A percentile compares a stretch with the other conserved stretches of the same genome.
Conservation (phyloP, 75 land plant species). For the Isoetes taiwanensis region DNA sequence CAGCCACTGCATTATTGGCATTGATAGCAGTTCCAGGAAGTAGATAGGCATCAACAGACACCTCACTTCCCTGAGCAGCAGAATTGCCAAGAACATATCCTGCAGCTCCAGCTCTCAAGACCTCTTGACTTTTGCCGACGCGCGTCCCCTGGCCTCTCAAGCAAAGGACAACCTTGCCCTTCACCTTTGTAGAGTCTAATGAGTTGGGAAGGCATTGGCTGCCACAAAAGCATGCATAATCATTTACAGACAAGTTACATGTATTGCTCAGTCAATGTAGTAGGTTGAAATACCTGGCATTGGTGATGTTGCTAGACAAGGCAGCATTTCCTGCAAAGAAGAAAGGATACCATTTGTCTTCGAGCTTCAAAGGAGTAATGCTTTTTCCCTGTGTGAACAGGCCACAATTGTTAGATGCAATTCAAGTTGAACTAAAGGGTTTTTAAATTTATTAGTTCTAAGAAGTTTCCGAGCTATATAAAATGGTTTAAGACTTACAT, state of each 20-base stretch:
- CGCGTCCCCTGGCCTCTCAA: constrained; percentile 3
- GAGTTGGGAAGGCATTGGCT: constrained; percentile 4
- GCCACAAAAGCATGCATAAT: neutral
- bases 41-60: neutral
- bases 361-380: neutral
- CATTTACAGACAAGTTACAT: neutral
- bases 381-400: neutral
- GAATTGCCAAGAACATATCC: constrained; percentile 4
- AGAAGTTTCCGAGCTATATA: neutral
- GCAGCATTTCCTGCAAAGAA: neutral
- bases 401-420: neutral
- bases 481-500: constrained; percentile 2
- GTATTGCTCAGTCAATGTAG: neutral
- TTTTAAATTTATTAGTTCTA: no score
- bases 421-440: no score
- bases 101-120: neutral
- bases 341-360: neutral
- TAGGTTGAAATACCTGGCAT: neutral
- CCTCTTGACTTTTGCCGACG: constrained; percentile 8
- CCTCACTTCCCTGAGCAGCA: constrained; percentile 1
- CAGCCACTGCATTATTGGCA: neutral
- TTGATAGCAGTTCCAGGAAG: constrained; percentile 2
- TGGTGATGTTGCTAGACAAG: neutral
- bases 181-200: neutral
- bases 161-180: neutral